Base-by-base conservation (phyloP, 2,329 filamentous ascomycete species). In the Curvularia sp. region DNA sequence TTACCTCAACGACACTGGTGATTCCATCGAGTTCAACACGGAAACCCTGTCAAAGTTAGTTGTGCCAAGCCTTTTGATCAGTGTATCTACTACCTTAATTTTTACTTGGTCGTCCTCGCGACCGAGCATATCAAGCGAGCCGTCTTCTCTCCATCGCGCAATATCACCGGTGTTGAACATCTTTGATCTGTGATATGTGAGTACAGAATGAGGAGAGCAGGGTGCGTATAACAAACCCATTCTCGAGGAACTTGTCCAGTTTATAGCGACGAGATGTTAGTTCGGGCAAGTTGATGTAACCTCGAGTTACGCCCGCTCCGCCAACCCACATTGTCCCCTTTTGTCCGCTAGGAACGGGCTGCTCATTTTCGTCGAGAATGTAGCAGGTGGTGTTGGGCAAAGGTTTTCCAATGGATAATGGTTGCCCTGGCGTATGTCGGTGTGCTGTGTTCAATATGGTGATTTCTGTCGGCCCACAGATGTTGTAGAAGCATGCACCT, bases 111-210 rank as follows among this genome's bases (percentile, higher is more conserved):
- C 85, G 64, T 88, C 86, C 13, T 79, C 78, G 30, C 85, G 81
- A 4, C 86, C 85, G 31, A 86, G 79, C 30, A 83, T 84, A 48
- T 85, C 79, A 43, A 88, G 77, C 28, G 78, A 80, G 12, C 85
- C 85, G 63, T 85, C 81, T 2, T 77, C 68, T 28, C 78, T 77
- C 85, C 85, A 87, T 12, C 79, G 77, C 18, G 82, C 84, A 24
- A 87, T 77, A 63, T 88, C 86, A 8, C 85, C 85, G 1, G 86
- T 88, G 65, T 85, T 85, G 74, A 85, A 88, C 82, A 87, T 86
- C 62, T 75, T 77, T 3, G 70, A 73, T 2, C 71, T 74, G 31
- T 7, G 18, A 4, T 9, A n/a, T 12, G 9, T 64, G 4, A 63
- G 49, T n/a, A 2, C 12, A 9, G 24, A 2, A 31, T n/a, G 13